Evolutionary conservation across 768 basidiomycete genomes (phyloP).

Genomic region (Lanmaoa rubissima): DNA sequence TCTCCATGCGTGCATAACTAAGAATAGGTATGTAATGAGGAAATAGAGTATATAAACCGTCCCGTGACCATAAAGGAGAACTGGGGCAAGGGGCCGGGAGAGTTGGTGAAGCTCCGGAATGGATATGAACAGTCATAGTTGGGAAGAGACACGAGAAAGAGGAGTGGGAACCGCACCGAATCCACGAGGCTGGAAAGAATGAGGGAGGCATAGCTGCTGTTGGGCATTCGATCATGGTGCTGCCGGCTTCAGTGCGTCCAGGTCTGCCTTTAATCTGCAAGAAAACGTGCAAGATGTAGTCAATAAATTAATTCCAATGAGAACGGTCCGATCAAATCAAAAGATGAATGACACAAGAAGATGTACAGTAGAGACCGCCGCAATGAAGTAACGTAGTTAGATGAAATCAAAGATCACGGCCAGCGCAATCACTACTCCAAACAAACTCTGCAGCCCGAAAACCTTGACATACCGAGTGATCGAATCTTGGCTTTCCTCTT

Average conservation of each 20-base stretch:
- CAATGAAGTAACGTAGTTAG: constrained; percentile 32
- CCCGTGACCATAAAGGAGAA: constrained; percentile 1
- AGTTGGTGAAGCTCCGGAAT: constrained; percentile 2
- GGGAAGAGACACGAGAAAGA: constrained; percentile 21
- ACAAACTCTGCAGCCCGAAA: constrained; percentile 57
- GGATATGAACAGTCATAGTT: constrained; percentile 15
- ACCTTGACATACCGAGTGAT: constrained; percentile 75
- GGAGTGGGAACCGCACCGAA: constrained; percentile 30
- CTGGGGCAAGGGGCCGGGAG: background rate
- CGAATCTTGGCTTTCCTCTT: constrained; percentile 72
- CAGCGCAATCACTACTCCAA: constrained; percentile 50
- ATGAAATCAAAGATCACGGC: constrained; percentile 54
- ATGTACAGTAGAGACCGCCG: constrained; percentile 18
- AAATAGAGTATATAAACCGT: constrained; percentile 29
- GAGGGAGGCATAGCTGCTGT: constrained; percentile 6
- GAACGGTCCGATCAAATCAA: constrained; percentile 12
- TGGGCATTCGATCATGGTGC: constrained; percentile 24
- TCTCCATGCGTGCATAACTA: constrained; percentile 25
- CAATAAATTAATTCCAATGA: constrained; percentile 38
- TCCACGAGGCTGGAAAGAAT: constrained; percentile 34
- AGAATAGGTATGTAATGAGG: constrained; percentile 26
- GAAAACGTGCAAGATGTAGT: constrained; percentile 28
- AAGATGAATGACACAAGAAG: constrained; percentile 13
- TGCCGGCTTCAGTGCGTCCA: constrained; percentile 46
- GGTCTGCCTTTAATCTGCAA: constrained; percentile 67